Evolutionary conservation across 805 yeast genomes (phyloP).

Genomic region (Barnettozyma pratensis): DNA sequence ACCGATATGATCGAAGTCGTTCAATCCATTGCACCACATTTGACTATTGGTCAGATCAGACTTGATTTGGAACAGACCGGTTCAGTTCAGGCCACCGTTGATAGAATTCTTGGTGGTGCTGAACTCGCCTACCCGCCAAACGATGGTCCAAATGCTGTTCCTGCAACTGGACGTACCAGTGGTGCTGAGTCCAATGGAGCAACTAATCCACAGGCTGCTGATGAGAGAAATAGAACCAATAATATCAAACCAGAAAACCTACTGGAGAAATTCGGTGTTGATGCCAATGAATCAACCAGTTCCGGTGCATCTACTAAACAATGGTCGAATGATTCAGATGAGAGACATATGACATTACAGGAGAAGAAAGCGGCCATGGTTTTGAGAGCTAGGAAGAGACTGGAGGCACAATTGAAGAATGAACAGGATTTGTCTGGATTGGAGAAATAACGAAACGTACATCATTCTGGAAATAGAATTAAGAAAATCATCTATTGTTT

Average conservation of each 20-base stretch:
- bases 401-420: constrained; percentile 33
- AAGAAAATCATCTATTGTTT: neutral
- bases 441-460: constrained; percentile 5
- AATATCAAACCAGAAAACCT: constrained; percentile 26
- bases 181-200: no score
- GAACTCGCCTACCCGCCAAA: no score
- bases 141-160: no score
- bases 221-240: constrained; percentile 17
- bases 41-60: constrained; percentile 65
- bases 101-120: constrained; percentile 42
- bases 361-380: constrained; percentile 54
- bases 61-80: constrained; percentile 73
- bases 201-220: constrained; percentile 5
- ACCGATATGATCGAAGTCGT: constrained; percentile 81
- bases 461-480: neutral
- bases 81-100: constrained; percentile 75
- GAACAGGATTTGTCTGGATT: constrained; percentile 20
- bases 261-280: constrained; percentile 40
- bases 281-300: constrained; percentile 8
- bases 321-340: constrained; percentile 40
- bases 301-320: constrained; percentile 17
- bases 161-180: no score
- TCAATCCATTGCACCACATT: constrained; percentile 71
- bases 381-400: constrained; percentile 53
- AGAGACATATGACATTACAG: constrained; percentile 39